Percentiles rank a stretch among this genome's conserved stretches.
These are phyloP conservation scores for Acorus calamus DNA, from an alignment of 106 monocot species.

Conservation along the genomic window DNA sequence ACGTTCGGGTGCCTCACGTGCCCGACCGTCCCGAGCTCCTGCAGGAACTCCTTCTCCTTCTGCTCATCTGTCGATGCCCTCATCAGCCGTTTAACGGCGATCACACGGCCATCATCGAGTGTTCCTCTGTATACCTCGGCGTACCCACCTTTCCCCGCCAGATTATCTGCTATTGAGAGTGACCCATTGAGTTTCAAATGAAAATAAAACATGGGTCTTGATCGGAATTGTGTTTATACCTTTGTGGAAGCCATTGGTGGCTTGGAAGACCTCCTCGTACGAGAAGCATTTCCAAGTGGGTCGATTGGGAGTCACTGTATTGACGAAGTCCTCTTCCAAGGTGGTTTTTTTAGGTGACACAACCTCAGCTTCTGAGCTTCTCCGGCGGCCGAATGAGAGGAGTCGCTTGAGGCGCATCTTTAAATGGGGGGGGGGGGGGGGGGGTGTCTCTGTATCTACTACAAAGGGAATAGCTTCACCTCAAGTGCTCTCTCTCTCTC, in stretches of 20 bases:
- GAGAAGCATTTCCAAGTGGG: conserved; percentile 53
- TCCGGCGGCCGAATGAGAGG: too few relatives aligned
- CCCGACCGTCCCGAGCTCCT: conserved; percentile 47
- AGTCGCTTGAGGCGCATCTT: too few relatives aligned
- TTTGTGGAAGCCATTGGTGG: conserved; percentile 48
- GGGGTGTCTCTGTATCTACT: too few relatives aligned
- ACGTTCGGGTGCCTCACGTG: conserved; percentile 60
- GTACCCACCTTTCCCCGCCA: conserved; percentile 65
- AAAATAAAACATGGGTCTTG: not conserved
- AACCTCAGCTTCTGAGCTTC: too few relatives aligned
- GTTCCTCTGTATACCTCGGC: conserved; percentile 60
- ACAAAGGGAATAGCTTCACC: too few relatives aligned
- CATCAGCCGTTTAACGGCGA: conserved; percentile 52
- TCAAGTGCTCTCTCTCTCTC: too few relatives aligned
- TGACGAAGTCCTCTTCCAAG: too few relatives aligned
- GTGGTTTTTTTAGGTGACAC: too few relatives aligned
- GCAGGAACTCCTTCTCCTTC: conserved; percentile 59
- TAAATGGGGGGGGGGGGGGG: too few relatives aligned
- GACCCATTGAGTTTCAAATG: not conserved
- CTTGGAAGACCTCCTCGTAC: conserved; percentile 35
- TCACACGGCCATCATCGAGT: conserved; percentile 26
- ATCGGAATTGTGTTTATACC: conserved; percentile 12
- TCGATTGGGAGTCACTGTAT: too few relatives aligned
- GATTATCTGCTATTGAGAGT: conserved; percentile 27
- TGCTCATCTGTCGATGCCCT: conserved; percentile 36